Evolutionary conservation across 805 yeast species (phyloP), one percentile per base, ranked within the genome.

Genomic region (Wickerhamiella kazuoi): DNA sequence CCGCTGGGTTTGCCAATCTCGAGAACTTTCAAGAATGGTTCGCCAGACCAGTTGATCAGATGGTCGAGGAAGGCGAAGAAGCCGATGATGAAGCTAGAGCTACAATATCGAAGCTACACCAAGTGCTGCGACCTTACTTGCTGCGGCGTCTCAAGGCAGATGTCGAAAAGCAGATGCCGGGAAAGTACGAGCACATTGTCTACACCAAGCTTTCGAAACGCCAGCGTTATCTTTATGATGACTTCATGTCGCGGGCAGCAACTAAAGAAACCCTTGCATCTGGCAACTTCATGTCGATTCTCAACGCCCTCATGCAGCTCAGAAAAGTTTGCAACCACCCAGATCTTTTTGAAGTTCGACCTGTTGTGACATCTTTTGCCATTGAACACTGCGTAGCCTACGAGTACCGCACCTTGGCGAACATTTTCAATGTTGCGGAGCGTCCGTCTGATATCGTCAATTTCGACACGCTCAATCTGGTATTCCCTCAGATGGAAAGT

Each of bases 141-240:
- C 63, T 90, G 43, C 74, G 99, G 56, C 74, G 99, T 47, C 68
- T 90, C 53, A 90, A 90, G 55, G 83, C 81, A 17, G 99, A 90
- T 59, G 99, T 90, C 13, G 99, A 90, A 51, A 84, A 87, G 53
- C 98, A 90, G 59, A 90, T 90, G 98, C 99, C 99, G 1, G 95
- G 80, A 0, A 90, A 90, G 53, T 81, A 84, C 56, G 99, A 90
- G 56, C 99, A 90, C 56, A 76, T 90, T 42, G 76, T 90, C 4
- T 82, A 80, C 54, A 93, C 98, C 62, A 71, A 94, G 21, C 62
- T 90, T 34, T 84, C 96, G 1, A 84, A 90, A 50, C 71, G 99
- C 46, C 99, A 90, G 55, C 63, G 97, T 44, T 80, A 72, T 51
- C 60, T 90, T 40, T 90, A 90, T 51, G 98, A 90, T 56, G 99